Conservation (phyloP, 306 rosid genomes). For the Gynostemma pentaphyllum region DNA sequence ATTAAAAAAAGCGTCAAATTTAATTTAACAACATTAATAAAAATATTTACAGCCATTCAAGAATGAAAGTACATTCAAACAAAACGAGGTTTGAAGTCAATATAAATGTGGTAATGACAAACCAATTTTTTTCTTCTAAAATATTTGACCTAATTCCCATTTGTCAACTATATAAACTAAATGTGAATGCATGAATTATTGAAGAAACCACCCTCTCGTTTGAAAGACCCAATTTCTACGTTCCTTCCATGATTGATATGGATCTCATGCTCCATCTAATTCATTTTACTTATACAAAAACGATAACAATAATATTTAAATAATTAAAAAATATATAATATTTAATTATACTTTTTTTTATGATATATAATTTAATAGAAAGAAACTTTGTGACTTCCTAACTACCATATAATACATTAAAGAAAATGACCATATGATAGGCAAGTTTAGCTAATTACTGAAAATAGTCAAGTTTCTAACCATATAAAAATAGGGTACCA, state of each 20-base stretch:
- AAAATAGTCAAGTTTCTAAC: too few species aligned
- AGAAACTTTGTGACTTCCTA: too few species aligned
- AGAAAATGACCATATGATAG: too few species aligned
- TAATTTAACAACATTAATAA: not conserved
- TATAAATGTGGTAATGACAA: not conserved
- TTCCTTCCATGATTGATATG: slow-evolving; percentile 1
- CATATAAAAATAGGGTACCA: too few species aligned
- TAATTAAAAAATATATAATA: too few species aligned
- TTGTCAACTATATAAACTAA: slow-evolving; percentile 5
- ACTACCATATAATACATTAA: too few species aligned
- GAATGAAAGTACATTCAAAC: not conserved
- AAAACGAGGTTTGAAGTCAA: not conserved
- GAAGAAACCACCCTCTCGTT: not conserved
- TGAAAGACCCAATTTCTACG: not conserved
- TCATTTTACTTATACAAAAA: not conserved
- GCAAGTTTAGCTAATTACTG: too few species aligned
- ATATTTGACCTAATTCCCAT: not conserved
- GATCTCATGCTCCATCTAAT: not conserved
- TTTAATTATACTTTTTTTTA: too few species aligned
- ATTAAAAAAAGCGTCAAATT: not conserved
- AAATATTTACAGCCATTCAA: not conserved
- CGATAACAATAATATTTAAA: too few species aligned
- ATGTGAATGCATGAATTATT: not conserved
- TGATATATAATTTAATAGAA: too few species aligned
- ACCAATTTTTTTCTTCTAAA: not conserved